These are phyloP conservation scores for Avicennia marina DNA, from an alignment of 257 asterid species.

Conservation along the genomic window DNA sequence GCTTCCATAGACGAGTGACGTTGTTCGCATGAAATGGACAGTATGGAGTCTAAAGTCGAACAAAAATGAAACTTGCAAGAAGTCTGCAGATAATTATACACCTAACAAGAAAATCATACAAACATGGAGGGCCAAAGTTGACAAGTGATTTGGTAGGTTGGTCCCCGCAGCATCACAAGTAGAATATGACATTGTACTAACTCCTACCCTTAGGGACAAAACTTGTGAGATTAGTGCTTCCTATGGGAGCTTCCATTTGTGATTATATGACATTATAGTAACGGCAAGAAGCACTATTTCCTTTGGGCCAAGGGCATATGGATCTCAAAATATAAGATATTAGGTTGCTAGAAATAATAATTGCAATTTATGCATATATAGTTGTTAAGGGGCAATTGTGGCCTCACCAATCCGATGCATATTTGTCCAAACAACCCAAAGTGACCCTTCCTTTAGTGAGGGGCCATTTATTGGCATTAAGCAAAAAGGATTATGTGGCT, in stretches of 20 bases:
- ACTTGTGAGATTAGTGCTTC: conserved; percentile 17
- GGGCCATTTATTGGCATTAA: conserved; percentile 35
- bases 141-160: conserved; percentile 18
- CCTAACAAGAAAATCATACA: too few relatives aligned
- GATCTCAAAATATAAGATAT: background rate
- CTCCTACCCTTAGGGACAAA: conserved; percentile 25
- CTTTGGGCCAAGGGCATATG: conserved; percentile 17
- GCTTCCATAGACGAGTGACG: too few relatives aligned
- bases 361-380: background rate
- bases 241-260: conserved; percentile 8
- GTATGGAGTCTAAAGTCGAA: too few relatives aligned
- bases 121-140: too few relatives aligned
- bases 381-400: conserved; percentile 13
- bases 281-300: background rate
- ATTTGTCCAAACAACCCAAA: conserved; percentile 25
- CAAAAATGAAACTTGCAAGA: too few relatives aligned
- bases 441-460: conserved; percentile 30
- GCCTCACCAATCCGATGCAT: conserved; percentile 8
- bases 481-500: conserved; percentile 28
- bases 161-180: conserved; percentile 39
- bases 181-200: conserved; percentile 36
- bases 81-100: too few relatives aligned
- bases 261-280: background rate
- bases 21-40: too few relatives aligned
- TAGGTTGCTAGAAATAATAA: background rate